Evolutionary conservation across 352 stramenopile species (phyloP).

Genomic region (Phytophthora brassicae): DNA sequence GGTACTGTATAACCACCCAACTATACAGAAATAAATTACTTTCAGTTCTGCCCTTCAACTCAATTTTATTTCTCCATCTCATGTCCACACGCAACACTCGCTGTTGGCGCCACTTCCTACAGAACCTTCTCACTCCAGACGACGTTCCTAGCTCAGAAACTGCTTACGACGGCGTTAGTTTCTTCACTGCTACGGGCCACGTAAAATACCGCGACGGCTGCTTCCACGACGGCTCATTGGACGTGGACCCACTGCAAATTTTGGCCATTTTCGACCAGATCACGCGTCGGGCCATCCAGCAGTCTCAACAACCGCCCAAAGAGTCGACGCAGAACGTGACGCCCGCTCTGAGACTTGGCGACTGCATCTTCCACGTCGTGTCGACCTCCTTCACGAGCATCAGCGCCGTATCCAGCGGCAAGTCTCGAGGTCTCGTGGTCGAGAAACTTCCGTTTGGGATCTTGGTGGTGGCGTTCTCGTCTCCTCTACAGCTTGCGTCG

Average conservation of each 20-base stretch:
- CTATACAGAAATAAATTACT: conserved; percentile 13
- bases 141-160: not conserved
- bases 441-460: conserved; percentile 59
- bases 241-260: conserved; percentile 25
- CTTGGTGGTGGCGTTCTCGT: conserved; percentile 44
- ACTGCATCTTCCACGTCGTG: conserved; percentile 44
- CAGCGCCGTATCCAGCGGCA: conserved; percentile 39
- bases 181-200: conserved; percentile 36
- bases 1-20: conserved; percentile 11
- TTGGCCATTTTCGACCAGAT: conserved; percentile 49
- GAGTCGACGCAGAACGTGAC: conserved; percentile 7
- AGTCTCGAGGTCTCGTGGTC: conserved; percentile 38
- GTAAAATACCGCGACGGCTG: conserved; percentile 51
- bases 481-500: conserved; percentile 36
- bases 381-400: conserved; percentile 46
- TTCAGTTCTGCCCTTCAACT: conserved; percentile 12
- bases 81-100: conserved; percentile 48
- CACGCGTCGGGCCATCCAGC: conserved; percentile 39
- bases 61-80: not conserved
- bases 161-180: conserved; percentile 50
- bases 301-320: conserved; percentile 9
- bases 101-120: conserved; percentile 48
- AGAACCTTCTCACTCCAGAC: conserved; percentile 25
- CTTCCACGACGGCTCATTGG: conserved; percentile 28
- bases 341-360: conserved; percentile 36